Base-by-base conservation (phyloP, 2,329 filamentous ascomycete genomes). In the Sporothrix variecibatus region DNA sequence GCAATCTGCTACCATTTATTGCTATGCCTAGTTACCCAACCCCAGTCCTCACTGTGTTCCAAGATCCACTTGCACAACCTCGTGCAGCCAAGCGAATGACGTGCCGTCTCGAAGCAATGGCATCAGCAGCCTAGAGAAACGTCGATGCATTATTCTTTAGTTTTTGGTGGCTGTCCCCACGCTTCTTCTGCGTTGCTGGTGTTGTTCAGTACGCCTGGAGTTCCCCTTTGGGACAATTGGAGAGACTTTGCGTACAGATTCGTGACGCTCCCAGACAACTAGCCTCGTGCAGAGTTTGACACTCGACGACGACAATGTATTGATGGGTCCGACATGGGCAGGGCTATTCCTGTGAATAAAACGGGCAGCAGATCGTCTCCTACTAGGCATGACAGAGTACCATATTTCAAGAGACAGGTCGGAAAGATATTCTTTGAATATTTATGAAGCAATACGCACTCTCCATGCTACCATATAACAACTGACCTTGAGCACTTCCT, bases 91-190 rank as follows among this genome's bases (percentile, higher is more conserved):
- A 68, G 31, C 3, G 17, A 34, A 68, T 70, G 67, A 40, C 67
- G 67, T 70, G 67, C 67, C 43, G 46, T 12, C 31, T 34, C 20
- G 4, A 17, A 70, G 28, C 46, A 56, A 70, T 70, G 67, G 67
- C 49, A 70, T 70, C 67, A 70, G 49, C 67, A 70, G 5, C 20
- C 46, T 56, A 70, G 49, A 56, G 46, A 46, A 56, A 70, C 31
- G 20, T 70, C 28, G 31, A 34, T 7, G 28, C 40, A 51, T 43
- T n/a, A 34, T 34, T 12, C 7, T 9, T 17, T 26, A n/a, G 40
- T n/a, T 15, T 26, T 12, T 46, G 38, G 43, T 34, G 53, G 60
- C 20, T 38, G 5, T 23, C 58, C 58, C 31, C 34, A 40, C 58
- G 58, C 58, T 11, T 38, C 23, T 26, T 12, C 51, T 23, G 28